Evolutionary conservation across 345 rosid species (phyloP).

Genomic region (Pistacia atlantica): DNA sequence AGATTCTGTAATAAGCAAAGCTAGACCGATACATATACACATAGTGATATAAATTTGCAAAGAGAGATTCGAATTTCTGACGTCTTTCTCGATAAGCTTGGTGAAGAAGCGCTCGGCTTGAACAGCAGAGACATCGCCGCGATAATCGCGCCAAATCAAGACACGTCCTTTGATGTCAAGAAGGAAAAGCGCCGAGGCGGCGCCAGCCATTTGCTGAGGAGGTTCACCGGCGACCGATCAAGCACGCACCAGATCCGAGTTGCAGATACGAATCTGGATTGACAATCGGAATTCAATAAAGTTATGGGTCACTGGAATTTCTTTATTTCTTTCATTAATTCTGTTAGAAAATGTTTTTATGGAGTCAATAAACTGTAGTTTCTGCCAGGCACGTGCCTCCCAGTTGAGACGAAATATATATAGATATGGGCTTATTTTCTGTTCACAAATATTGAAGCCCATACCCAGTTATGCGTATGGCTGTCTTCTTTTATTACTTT

Average conservation of each 20-base stretch:
- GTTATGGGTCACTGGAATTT: background rate
- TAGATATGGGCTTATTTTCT: background rate
- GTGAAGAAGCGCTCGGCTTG: constrained; percentile 90
- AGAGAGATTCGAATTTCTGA: background rate
- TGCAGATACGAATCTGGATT: background rate
- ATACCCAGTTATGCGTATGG: background rate
- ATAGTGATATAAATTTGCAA: no score
- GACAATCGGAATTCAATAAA: background rate
- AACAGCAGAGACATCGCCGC: constrained; percentile 73
- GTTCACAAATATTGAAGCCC: background rate
- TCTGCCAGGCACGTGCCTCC: constrained; percentile 4
- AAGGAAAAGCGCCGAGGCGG: constrained; percentile 85
- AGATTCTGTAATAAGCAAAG: background rate
- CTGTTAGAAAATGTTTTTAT: background rate
- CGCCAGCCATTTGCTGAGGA: constrained; percentile 61
- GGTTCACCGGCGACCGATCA: background rate
- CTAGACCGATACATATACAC: background rate
- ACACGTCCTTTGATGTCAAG: constrained; percentile 80
- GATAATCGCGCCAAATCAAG: constrained; percentile 86
- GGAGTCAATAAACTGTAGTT: background rate
- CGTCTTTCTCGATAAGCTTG: constrained; percentile 87
- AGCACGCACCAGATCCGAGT: constrained; percentile 15
- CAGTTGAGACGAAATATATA: background rate
- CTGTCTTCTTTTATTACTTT: background rate
- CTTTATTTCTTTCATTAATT: background rate